Percentiles rank a stretch among this genome's conserved stretches.
Conservation (phyloP, 1,139 yeast species). For the Magnusiomyces suaveolens region DNA sequence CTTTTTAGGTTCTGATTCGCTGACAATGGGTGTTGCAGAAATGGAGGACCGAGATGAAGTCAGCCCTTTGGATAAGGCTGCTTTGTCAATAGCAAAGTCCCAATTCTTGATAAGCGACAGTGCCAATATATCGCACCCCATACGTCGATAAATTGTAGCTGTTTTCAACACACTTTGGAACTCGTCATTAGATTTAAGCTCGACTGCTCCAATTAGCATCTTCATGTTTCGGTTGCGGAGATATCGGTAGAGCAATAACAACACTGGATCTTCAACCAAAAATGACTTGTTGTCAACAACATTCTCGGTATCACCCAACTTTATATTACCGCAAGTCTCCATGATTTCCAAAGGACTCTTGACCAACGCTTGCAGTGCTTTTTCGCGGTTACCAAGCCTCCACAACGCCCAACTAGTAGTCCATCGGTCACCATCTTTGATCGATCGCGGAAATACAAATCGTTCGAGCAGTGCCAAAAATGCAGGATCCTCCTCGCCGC, state of each 20-base stretch:
- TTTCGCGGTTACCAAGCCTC: conserved; percentile 36
- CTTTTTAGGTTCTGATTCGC: background rate
- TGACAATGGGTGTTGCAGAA: background rate
- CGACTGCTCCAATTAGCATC: conserved; percentile 29
- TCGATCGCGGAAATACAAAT: conserved; percentile 49
- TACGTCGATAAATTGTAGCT: conserved; percentile 59
- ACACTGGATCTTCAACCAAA: conserved; percentile 73
- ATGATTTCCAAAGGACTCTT: conserved; percentile 13
- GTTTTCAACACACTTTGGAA: conserved; percentile 52
- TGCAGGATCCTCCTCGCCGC: conserved; percentile 44
- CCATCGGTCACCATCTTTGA: conserved; percentile 69
- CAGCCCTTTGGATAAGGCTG: background rate
- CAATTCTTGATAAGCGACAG: conserved; percentile 55
- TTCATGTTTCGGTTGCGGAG: conserved; percentile 44
- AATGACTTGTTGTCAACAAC: conserved; percentile 37
- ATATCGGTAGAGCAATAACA: conserved; percentile 54
- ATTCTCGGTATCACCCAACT: conserved; percentile 17
- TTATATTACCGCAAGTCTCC: conserved; percentile 5
- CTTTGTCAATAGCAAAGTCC: conserved; percentile 41
- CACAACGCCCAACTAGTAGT: conserved; percentile 71
- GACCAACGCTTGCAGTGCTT: conserved; percentile 21
- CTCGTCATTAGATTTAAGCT: conserved; percentile 36
- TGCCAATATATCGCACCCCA: conserved; percentile 86
- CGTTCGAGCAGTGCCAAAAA: conserved; percentile 42
- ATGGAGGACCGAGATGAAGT: background rate